Evolutionary conservation across 768 basidiomycete genomes (phyloP).

Genomic region (Dentipellis fragilis): DNA sequence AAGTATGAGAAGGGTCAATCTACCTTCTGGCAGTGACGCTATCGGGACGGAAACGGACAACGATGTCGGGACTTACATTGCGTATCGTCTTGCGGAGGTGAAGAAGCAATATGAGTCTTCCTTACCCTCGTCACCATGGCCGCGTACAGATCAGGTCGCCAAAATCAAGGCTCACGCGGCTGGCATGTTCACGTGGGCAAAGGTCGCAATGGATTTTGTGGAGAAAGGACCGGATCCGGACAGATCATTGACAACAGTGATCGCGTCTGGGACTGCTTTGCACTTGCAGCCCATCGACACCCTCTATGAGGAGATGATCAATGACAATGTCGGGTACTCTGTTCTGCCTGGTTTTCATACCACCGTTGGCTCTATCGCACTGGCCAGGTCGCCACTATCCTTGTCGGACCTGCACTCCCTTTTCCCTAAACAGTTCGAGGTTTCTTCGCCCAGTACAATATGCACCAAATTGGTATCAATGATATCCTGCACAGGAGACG

Average conservation of each 20-base stretch:
- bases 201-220: constrained; percentile 2
- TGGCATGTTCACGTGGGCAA: constrained; percentile 9
- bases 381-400: constrained; percentile 5
- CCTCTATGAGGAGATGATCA: not conserved
- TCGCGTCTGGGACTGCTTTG: constrained; percentile 1
- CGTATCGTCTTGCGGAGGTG: too few species aligned
- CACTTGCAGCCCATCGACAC: constrained; percentile 1
- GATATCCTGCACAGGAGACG: constrained; percentile 2
- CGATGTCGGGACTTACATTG: too few species aligned
- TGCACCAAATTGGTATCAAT: constrained; percentile 5
- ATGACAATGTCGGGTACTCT: not conserved
- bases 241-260: not conserved
- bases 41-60: too few species aligned
- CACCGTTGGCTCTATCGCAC: constrained; percentile 4
- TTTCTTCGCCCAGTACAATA: not conserved
- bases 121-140: constrained; percentile 3
- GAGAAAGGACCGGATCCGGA: not conserved
- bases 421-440: not conserved
- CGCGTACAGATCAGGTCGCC: not conserved
- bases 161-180: not conserved
- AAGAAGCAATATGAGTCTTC: not conserved
- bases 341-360: not conserved
- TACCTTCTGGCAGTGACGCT: too few species aligned
- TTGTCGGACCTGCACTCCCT: constrained; percentile 5
- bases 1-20: too few species aligned